Base-by-base conservation (phyloP, 768 basidiomycete species). In the Serendipita indica region DNA sequence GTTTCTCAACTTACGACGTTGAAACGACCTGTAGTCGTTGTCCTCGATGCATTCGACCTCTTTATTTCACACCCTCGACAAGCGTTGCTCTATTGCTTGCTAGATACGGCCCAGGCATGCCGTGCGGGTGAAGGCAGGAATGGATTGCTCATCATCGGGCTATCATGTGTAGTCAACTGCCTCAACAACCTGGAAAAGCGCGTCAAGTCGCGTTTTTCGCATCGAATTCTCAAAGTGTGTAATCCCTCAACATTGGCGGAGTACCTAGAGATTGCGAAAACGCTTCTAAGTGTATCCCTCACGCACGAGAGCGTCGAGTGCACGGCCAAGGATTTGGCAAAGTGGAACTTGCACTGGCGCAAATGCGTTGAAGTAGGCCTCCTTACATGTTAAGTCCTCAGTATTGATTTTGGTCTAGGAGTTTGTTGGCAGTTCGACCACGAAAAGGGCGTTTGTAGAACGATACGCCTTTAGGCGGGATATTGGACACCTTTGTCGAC, bases 161-260 rank as follows among this genome's bases (percentile, higher is more conserved):
- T 92, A 10, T 91, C 92, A 1, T 82, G 81, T 32, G 82, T 92
- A 6, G 77, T 93, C 22, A 92, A 98, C 65, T 86, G 89, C 16
- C 78, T 97, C 60, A 86, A 88, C 62, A 71, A 87, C 2, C 75
- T 99, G 16, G 96, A 99, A 69, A 99, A 99, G 69, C 78, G 96
- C 41, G 96, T 99, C 54, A 96, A 98, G 71, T 96, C 91, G 63
- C 81, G 96, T 2, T 99, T 98, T 72, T 97, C 93, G 1, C 90
- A 92, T 32, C 77, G 96, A 58, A 87, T 90, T 65, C 75, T 93
- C 59, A 80, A 89, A 46, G 83, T 89, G 3, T 77, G 81, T 0
- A 79, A 86, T 13, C 81, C 83, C 1, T 65, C 71, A 3, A 72
- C 71, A 6, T 60, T 81, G 0, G 69, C 72, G 2, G 70, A 70